Evolutionary conservation across 345 rosid genomes (phyloP), one percentile per base, ranked within the genome.

Genomic region (Cardamine resedifolia): DNA sequence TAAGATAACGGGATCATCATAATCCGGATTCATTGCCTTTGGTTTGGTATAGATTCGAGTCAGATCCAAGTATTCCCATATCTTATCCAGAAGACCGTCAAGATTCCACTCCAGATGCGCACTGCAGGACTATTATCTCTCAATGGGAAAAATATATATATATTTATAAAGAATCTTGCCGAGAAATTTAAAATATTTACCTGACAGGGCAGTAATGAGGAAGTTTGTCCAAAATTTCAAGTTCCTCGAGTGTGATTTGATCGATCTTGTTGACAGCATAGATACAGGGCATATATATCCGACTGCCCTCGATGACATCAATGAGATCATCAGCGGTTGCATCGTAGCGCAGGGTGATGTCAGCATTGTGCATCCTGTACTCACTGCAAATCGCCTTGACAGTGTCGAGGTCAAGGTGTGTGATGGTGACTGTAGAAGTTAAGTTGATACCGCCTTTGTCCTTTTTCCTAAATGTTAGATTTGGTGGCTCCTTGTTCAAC

Each of bases 171-270:
- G 3, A 69, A 33, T 7, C 47, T 21, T 53, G 10, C 27, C 12
- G 7, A 3, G 5, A 67, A 1, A 30, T 9, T 18, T 6, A 45
- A 26, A 16, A 20, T 3, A 62, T 44, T 24, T 74, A 95, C 99
- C 98, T 95, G 86, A 95, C n/a, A 18, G 98, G 99, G 74, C 96
- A 95, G 79, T 95, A 91, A 70, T 95, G 99, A 81, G 99, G 98
- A 74, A 95, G 96, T 80, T 82, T 90, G 83, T 95, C 99, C 88
- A 95, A 80, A 77, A 95, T 86, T 80, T 91, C 94, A 74, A 95
- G 85, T 81, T 95, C 99, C 81, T 95, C 99, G 4, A 91, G 85
- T 11, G 98, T 86, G 70, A 95, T 95, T 78, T 90, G 96, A 81
- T 95, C 99, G 64, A 95, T 95, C 81, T 95, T 95, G 89, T 95